A percentile compares a stretch with the other conserved stretches of the same genome.
These are phyloP conservation scores for Yamadazyma phyllophila DNA, from an alignment of 805 yeast genomes.

Conservation along the genomic window DNA sequence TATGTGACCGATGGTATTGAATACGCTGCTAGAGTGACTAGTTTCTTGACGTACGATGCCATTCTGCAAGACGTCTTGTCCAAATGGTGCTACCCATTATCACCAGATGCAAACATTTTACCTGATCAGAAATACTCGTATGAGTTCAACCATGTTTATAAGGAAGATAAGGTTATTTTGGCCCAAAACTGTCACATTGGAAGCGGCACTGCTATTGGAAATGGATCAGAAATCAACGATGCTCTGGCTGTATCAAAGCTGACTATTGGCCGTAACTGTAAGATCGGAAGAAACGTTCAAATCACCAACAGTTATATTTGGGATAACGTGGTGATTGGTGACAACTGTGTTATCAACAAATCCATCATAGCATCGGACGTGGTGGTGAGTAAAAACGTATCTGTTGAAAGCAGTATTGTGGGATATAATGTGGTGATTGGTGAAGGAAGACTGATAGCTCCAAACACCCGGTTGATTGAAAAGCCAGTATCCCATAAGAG, in stretches of 20 bases:
- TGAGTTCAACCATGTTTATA: conserved; percentile 83
- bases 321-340: conserved; percentile 76
- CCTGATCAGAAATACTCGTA: conserved; percentile 73
- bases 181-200: conserved; percentile 92
- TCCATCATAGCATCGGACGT: conserved; percentile 72
- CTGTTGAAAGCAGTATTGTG: conserved; percentile 62
- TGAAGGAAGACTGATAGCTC: conserved; percentile 46
- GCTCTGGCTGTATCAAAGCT: conserved; percentile 64
- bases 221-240: conserved; percentile 73
- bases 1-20: conserved; percentile 71
- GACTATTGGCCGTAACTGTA: conserved; percentile 83
- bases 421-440: conserved; percentile 75
- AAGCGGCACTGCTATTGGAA: conserved; percentile 78
- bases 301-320: conserved; percentile 80
- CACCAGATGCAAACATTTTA: conserved; percentile 78
- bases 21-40: conserved; percentile 93
- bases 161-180: conserved; percentile 81
- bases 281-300: conserved; percentile 72
- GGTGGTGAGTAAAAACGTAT: conserved; percentile 49
- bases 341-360: conserved; percentile 54
- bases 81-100: conserved; percentile 90
- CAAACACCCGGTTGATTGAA: conserved; percentile 52
- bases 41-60: conserved; percentile 91
- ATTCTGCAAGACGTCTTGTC: conserved; percentile 86
- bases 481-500: conserved; percentile 34